Percentiles rank a stretch among this genome's conserved stretches.
phyloP scores from a whole-genome alignment of 139 green algal species.

The Dunaliella sp. region DNA sequence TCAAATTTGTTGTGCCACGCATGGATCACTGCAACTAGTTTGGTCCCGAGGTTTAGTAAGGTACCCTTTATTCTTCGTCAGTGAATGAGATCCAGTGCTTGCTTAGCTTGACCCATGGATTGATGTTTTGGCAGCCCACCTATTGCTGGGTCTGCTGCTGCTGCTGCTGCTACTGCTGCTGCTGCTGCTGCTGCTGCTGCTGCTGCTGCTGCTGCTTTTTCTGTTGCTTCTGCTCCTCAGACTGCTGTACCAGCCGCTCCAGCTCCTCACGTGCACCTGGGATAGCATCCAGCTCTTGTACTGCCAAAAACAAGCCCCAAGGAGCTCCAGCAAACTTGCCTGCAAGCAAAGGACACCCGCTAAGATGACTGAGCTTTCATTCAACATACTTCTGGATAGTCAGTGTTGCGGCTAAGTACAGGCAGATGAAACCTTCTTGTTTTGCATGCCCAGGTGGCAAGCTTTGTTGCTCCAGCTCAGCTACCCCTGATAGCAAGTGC shows the following conservation, averaged over 20 bases:
- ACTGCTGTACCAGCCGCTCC: slow-evolving; percentile 51
- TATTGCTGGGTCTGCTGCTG: too few species aligned
- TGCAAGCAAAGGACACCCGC: neutral
- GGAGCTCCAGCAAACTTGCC: slow-evolving; percentile 93
- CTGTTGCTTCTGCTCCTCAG: neutral
- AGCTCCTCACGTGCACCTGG: slow-evolving; percentile 64
- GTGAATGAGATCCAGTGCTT: neutral
- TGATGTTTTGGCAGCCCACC: too few species aligned
- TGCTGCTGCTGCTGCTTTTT: neutral
- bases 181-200: neutral
- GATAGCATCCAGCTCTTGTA: slow-evolving; percentile 73
- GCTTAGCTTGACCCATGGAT: too few species aligned
- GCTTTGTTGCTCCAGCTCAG: too few species aligned
- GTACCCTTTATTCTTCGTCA: neutral
- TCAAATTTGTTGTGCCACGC: too few species aligned
- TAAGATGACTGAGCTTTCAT: neutral
- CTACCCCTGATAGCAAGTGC: neutral
- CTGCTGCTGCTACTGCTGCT: neutral
- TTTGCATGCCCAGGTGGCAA: too few species aligned
- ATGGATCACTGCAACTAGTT: neutral
- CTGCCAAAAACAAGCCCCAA: slow-evolving; percentile 93
- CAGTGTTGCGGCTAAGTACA: too few species aligned
- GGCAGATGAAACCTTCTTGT: too few species aligned
- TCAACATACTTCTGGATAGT: too few species aligned
- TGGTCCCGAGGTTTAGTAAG: neutral